Percentiles rank a stretch among this genome's conserved stretches.
These are phyloP conservation scores for Lactifluus hygrophoroides DNA, from an alignment of 768 basidiomycete genomes.

Conservation along the genomic window DNA sequence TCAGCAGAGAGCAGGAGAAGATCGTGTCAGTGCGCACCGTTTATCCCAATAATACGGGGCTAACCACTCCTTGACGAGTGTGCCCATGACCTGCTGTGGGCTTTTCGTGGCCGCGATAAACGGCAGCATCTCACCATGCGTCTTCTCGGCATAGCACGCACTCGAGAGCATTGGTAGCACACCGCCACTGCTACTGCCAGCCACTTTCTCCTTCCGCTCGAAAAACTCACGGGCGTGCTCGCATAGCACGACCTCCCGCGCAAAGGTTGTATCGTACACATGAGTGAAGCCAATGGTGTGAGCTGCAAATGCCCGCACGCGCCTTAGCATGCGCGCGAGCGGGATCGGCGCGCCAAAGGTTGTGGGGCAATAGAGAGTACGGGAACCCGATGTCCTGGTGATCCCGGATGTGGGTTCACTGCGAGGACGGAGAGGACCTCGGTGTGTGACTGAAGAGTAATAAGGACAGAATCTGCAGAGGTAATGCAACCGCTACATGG, in stretches of 20 bases:
- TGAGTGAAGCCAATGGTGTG: slow-evolving; percentile 65
- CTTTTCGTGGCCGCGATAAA: slow-evolving; percentile 85
- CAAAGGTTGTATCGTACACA: slow-evolving; percentile 93
- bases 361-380: slow-evolving; percentile 89
- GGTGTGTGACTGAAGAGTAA: slow-evolving; percentile 89
- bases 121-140: slow-evolving; percentile 88
- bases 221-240: slow-evolving; percentile 79
- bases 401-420: slow-evolving; percentile 37
- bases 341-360: slow-evolving; percentile 33
- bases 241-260: slow-evolving; percentile 72
- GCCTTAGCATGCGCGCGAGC: slow-evolving; percentile 53
- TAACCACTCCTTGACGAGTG: slow-evolving; percentile 86
- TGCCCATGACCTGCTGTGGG: slow-evolving; percentile 92
- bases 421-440: slow-evolving; percentile 81
- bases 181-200: slow-evolving; percentile 22
- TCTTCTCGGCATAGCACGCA: slow-evolving; percentile 97
- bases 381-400: slow-evolving; percentile 43
- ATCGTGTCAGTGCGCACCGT: slow-evolving; percentile 41
- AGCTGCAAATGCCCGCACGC: slow-evolving; percentile 62
- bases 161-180: slow-evolving; percentile 86
- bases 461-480: slow-evolving; percentile 93
- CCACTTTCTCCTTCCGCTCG: slow-evolving; percentile 39
- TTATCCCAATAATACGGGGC: slow-evolving; percentile 49
- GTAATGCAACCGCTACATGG: slow-evolving; percentile 86
- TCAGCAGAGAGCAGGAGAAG: not conserved